Evolutionary conservation across 768 basidiomycete genomes (phyloP), one percentile per base, ranked within the genome.

Genomic region (Podaxis sp.): DNA sequence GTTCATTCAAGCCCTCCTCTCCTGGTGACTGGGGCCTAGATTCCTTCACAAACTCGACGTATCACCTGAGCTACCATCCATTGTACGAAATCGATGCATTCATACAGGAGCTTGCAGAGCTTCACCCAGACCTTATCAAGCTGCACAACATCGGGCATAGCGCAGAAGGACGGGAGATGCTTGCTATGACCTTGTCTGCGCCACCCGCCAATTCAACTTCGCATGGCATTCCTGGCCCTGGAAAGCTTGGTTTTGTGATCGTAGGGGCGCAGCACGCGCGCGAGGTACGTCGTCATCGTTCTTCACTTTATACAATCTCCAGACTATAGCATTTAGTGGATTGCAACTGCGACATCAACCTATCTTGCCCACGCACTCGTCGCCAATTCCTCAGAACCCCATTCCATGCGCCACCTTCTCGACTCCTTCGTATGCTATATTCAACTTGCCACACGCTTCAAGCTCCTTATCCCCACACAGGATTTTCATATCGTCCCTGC

Each of bases 361-460:
- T 93, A 93, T 70, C 70, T 92, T 44, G 82, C 88, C 0, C 92
- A 95, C 68, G 82, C 87, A 0, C 80, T 95, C 4, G 77, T 89
- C 3, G 73, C 84, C 5, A 73, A 86, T 59, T 57, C 75, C 0
- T 75, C 80, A 0, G 82, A 87, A 66, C 67, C 73, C 17, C 77
- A 74, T 56, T 84, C 84, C 0, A 73, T 85, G 30, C 71, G 76
- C 0, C 67, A 70, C 30, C 79, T 90, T n/a, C 75, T 90, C 13
- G 75, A 85, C 26, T 69, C 76, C 49, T 86, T 83, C 70, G 87
- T 84, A 73, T 66, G 76, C 77, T 38, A 17, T 59, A 30, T 17
- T 51, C 49, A 42, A 30, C 52, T 24, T 53, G 42, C 46, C 40
- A 33, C 61, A 17, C 22, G 22, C 22, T 63, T 51, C 3, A 63